Evolutionary conservation across 2,329 filamentous ascomycete species (phyloP), one percentile per base, ranked within the genome.

Genomic region (Eutypa lata): DNA sequence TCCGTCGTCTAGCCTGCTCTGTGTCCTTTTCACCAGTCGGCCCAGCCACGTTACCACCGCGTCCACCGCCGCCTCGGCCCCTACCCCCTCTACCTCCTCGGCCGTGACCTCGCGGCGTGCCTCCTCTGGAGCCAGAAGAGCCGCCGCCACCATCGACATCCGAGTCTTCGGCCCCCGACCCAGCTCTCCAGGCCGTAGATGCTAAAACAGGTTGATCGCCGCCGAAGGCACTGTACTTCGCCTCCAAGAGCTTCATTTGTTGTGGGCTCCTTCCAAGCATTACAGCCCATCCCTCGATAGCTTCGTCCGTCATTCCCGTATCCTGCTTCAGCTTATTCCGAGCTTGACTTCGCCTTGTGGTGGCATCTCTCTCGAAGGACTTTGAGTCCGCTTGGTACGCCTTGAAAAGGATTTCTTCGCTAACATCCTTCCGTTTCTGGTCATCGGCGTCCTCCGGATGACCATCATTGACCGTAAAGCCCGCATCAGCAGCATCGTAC

Each of bases 401-500:
- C 24, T 79, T 80, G 77, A 90, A 96, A 0, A 99, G 76, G 0
- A 74, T 72, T 61, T 90, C 84, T 57, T 97, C 92, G 57, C 82
- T 82, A 50, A 73, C 75, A 31, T 83, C 79, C 37, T 69, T 72
- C 6, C 65, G 62, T 40, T 68, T 68, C 38, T 67, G 65, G 14
- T 71, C 76, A 52, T 80, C 76, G 1, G 72, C 72, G 53, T 81
- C 78, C 49, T 83, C 81, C 35, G 80, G 77, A n/a, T 83, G 78
- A 6, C 81, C 76, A 18, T 80, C 77, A 61, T 96, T 91, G 3
- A 97, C 86, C 0, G 89, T 90, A 21, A 93, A 92, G 35, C 94
- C 94, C 2, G 97, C 91, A 65, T 97, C 94, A 48, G 86, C 90
- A 2, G 87, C 84, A 63, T 99, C 94, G 67, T 99, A 99, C 0